Base-by-base conservation (phyloP, 192 early-diverging fungal genomes). In the Phlyctochytrium arcticum region DNA sequence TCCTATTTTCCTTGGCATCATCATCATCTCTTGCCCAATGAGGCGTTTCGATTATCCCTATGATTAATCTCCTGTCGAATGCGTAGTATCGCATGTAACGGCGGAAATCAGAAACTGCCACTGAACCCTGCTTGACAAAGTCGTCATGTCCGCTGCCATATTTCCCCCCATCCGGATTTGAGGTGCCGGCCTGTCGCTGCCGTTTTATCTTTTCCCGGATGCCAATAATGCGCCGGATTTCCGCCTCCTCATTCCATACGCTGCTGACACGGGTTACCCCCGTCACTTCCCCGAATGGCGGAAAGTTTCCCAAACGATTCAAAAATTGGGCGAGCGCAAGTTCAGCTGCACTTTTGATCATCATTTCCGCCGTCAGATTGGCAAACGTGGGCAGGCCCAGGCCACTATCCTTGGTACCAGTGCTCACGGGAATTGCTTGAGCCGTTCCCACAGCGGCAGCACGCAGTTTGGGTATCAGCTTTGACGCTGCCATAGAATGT, bases 321-420 rank as follows among this genome's bases (percentile, higher is more conserved):
- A 85, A 66, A 48, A 93, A 74, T 36, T 84, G 79, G 0, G 80
- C 72, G 82, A 93, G 77, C 31, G 83, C 85, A 48, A 81, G 76
- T 35, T 93, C 91, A 1, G 91, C 90, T 6, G 88, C 84, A 54
- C 78, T 73, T 54, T 91, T 88, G 4, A 93, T 84, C 31, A 75
- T 71, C 2, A 82, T 62, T 48, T 85, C 80, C 48, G 77, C 60
- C 12, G 72, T 67, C 51, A 81, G 60, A 31, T 49, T 70, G 8
- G 82, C 82, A 73, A 84, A 84, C 21, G 82, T 79, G 4, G 78
- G 68, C 3, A 83, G 30, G 1, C 82, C 82, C 29, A 81, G 57
- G 2, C 76, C 80, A 0, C 55, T 69, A 63, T 84, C 77, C 39
- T 75, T 78, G 4, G 62, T 69, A 4, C 67, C 70, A 7, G 70